Conservation (phyloP, 78 protist genomes). For the Polysphondylium violaceum region DNA sequence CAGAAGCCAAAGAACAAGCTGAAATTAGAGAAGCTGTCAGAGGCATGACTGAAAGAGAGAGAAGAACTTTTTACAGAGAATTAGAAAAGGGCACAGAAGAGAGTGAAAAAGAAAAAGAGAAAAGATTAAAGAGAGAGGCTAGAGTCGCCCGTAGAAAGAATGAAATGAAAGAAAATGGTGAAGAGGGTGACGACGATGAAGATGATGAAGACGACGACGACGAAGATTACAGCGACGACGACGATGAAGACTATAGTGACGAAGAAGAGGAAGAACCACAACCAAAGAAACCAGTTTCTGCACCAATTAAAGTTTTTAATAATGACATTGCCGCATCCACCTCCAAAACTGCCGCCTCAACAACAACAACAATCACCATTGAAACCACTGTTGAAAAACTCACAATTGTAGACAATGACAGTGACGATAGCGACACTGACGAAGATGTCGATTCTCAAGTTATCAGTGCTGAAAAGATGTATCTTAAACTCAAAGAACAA, state of each 20-base stretch:
- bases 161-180: neutral
- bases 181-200: slow-evolving; percentile 13
- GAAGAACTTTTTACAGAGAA: slow-evolving; percentile 79
- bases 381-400: neutral
- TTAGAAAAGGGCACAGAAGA: slow-evolving; percentile 51
- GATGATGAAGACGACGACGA: slow-evolving; percentile 18
- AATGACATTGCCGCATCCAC: too few relatives aligned
- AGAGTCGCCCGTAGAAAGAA: slow-evolving; percentile 19
- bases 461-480: neutral
- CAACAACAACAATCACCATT: neutral
- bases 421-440: slow-evolving; percentile 25
- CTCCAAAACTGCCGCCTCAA: neutral
- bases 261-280: neutral
- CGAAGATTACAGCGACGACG: slow-evolving; percentile 31
- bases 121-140: neutral
- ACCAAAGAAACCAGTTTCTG: slow-evolving; percentile 1
- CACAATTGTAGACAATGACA: too few relatives aligned
- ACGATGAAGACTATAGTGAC: slow-evolving; percentile 2
- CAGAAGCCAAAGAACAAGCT: slow-evolving; percentile 48
- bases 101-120: slow-evolving; percentile 7
- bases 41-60: slow-evolving; percentile 83
- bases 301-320: slow-evolving; percentile 7
- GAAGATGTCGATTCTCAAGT: slow-evolving; percentile 47
- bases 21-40: slow-evolving; percentile 50
- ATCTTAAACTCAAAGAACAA: slow-evolving; percentile 25